Evolutionary conservation across 345 rosid species (phyloP), one percentile per base, ranked within the genome.

Genomic region (Aquilaria malaccensis): DNA sequence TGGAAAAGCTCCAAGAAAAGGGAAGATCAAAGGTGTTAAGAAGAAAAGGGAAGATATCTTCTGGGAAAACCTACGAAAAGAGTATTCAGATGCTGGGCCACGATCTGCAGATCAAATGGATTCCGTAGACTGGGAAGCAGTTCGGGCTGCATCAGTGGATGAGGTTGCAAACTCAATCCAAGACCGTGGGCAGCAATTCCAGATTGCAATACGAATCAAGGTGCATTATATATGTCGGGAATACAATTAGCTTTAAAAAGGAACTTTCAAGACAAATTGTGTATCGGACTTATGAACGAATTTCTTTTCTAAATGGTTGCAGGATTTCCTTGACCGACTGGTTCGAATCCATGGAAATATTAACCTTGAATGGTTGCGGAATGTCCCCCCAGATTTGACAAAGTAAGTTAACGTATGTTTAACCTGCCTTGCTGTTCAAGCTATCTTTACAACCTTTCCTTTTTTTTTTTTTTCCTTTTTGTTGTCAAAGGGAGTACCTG

Each of bases 341-440:
- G 62, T 50, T 15, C 11, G 52, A 9, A 6, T 45, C n/a, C 81
- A 88, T 68, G 77, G 74, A 63, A 63, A 14, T n/a, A 70, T 78
- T 30, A 89, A 88, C 55, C 80, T 91, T 2, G 98, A 91, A 67
- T 88, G 96, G 96, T 67, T 91, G 29, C 64, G 87, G 59, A 52
- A 80, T 70, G 84, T 70, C 54, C 90, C 86, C 29, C 77, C 85
- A 7, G 74, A 83, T 41, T 31, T 57, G 56, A 87, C 75, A 12
- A 84, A 88, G 95, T 84, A 80, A 59, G 86, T 48, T 13, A 13
- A 29, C 0, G 22, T 30, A 33, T 47, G 9, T 48, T 56, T 7
- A 49, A 56, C 2, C 12, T 45, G 12, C 33, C n/a, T 10, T 4
- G 33, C 7, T 9, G 14, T 11, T 49, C 3, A 13, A 15, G 49